Conservation (phyloP, 495 filamentous ascomycete species). For the Penicillium riverlandense region DNA sequence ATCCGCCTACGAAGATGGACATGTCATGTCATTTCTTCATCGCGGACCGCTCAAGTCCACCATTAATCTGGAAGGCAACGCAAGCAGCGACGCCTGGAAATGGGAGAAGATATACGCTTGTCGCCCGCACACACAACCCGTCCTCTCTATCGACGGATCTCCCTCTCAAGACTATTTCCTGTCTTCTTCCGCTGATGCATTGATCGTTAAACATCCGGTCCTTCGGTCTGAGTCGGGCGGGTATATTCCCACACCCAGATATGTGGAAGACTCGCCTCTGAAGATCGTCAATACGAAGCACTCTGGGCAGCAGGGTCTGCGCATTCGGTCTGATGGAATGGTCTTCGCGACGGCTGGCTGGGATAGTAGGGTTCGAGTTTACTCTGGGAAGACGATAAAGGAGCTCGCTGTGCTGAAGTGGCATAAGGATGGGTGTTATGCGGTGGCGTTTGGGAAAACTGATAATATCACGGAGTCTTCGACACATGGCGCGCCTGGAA, state of each 20-base stretch:
- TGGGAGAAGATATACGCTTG: constrained; percentile 62
- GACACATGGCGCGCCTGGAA: too few relatives aligned
- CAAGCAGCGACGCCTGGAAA: constrained; percentile 18
- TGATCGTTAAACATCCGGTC: constrained; percentile 57
- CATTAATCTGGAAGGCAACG: constrained; percentile 3
- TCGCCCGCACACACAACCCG: constrained; percentile 71
- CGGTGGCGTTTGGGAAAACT: constrained; percentile 63
- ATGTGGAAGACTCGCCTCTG: constrained; percentile 34
- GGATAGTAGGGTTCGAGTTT: constrained; percentile 77
- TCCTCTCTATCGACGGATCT: constrained; percentile 68
- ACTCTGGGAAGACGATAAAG: constrained; percentile 70
- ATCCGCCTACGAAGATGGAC: constrained; percentile 85
- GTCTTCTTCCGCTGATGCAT: constrained; percentile 76
- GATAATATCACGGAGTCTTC: constrained; percentile 10
- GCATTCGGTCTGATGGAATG: constrained; percentile 70
- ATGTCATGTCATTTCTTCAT: constrained; percentile 51
- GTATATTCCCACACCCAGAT: constrained; percentile 4
- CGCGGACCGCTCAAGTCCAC: constrained; percentile 14
- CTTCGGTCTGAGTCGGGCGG: constrained; percentile 17
- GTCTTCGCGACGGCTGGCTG: constrained; percentile 91
- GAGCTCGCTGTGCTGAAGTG: constrained; percentile 94
- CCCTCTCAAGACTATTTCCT: constrained; percentile 56
- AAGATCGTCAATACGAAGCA: constrained; percentile 72
- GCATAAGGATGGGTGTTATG: constrained; percentile 86
- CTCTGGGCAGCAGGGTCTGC: constrained; percentile 76